Percentiles rank a stretch among this genome's conserved stretches.
Conservation (phyloP, 441 rosid species). For the Croton laevigatus region DNA sequence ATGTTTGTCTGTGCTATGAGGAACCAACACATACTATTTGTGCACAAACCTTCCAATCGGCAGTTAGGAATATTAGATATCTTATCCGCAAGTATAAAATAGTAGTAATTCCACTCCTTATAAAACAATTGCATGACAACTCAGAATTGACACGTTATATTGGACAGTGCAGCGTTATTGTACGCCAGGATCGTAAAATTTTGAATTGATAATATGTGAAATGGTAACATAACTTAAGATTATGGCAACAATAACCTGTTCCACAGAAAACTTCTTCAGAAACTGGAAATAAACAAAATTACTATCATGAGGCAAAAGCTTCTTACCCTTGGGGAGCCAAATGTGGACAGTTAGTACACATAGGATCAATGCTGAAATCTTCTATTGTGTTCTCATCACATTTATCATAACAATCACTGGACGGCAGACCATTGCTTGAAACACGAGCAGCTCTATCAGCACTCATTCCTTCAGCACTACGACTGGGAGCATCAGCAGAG, state of each 20-base stretch:
- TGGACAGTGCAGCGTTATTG: neutral
- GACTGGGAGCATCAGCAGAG: conserved; percentile 34
- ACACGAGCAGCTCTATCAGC: conserved; percentile 53
- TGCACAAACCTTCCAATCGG: neutral
- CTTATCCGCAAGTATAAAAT: neutral
- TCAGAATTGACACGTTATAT: neutral
- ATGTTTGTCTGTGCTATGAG: neutral
- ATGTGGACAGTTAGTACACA: conserved; percentile 88
- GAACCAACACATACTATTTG: neutral
- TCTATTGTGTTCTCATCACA: conserved; percentile 34
- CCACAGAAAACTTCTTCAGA: neutral
- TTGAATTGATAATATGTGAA: neutral
- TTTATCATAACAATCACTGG: conserved; percentile 21
- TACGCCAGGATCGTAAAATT: neutral
- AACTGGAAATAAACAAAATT: neutral
- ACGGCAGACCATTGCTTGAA: conserved; percentile 29
- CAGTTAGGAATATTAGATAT: neutral
- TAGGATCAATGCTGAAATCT: conserved; percentile 69
- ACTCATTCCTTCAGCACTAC: conserved; percentile 35
- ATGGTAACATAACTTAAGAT: neutral
- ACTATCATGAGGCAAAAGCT: neutral
- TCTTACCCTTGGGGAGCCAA: conserved; percentile 75
- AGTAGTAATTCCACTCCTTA: neutral
- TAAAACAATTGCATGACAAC: neutral
- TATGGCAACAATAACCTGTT: conserved; percentile 9